A percentile compares a stretch with the other conserved stretches of the same genome.
These are phyloP conservation scores for Acacia melanoxylon DNA, from an alignment of 306 rosid species.

Conservation along the genomic window DNA sequence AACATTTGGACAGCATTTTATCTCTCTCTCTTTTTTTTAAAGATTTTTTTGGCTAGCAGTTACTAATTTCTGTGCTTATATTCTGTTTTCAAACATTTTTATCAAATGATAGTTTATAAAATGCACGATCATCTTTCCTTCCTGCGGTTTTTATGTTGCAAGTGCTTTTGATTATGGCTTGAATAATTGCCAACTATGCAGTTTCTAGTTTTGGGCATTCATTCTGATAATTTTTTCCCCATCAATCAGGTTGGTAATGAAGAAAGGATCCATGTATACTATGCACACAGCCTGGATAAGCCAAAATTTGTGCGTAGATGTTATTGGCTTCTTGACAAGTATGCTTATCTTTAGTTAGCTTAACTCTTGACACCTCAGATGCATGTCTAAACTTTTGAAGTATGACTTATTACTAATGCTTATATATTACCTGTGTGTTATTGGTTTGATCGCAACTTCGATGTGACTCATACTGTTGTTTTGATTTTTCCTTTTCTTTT, in stretches of 20 bases:
- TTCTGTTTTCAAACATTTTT: neutral
- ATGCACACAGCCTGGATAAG: slow-evolving; percentile 88
- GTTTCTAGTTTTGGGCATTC: slow-evolving; percentile 21
- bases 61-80: slow-evolving; percentile 7
- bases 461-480: slow-evolving; percentile 23
- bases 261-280: slow-evolving; percentile 95
- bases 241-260: slow-evolving; percentile 82
- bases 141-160: slow-evolving; percentile 19
- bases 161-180: slow-evolving; percentile 21
- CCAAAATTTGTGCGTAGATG: slow-evolving; percentile 84
- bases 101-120: slow-evolving; percentile 6
- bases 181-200: slow-evolving; percentile 1
- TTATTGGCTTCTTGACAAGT: slow-evolving; percentile 99
- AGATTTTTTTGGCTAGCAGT: neutral
- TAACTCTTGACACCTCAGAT: slow-evolving; percentile 27
- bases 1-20: slow-evolving; percentile 2
- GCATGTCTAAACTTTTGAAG: slow-evolving; percentile 19
- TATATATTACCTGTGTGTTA: slow-evolving; percentile 12
- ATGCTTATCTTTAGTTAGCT: slow-evolving; percentile 42
- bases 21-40: neutral
- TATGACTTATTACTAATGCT: slow-evolving; percentile 4
- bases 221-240: slow-evolving; percentile 12
- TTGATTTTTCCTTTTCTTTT: slow-evolving; percentile 32
- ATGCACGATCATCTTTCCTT: slow-evolving; percentile 26
- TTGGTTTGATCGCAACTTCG: neutral